Evolutionary conservation across 352 stramenopile genomes (phyloP), one percentile per base, ranked within the genome.

Genomic region (Phytophthora pseudosyringae): DNA sequence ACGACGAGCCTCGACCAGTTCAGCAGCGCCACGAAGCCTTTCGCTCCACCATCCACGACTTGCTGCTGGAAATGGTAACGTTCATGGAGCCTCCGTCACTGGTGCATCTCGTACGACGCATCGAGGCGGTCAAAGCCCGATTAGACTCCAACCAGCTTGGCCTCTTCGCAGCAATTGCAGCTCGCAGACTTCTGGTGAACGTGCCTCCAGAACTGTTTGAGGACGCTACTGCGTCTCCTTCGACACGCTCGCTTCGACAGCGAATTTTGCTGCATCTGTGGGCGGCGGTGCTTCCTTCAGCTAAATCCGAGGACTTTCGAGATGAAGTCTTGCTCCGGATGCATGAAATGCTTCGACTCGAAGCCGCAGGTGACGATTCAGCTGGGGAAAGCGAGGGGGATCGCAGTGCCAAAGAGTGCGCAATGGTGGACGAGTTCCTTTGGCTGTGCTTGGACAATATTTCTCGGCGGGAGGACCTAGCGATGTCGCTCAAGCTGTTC

Each of bases 1-100:
- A 49, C 8, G 21, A 56, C 4, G 46, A 70, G 3, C 40, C 43
- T 32, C 61, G 48, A 7, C 50, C 50, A 18, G 32, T 55, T 47
- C 65, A 80, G 31, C 67, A 80, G 12, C 73, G 69, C 1, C 80
- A 94, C 36, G 80, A 88, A 39, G 71, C 79, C 10, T 74, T 81
- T 12, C 60, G 76, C 6, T 50, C 73, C 1, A 61, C 71, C 5
- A 68, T 76, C 5, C 80, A 89, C 32, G 67, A 76, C 10, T 48
- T 94, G 28, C 38, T 91, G 32, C 31, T 89, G 16, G 83, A 91
- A 35, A 53, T 94, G 43, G 61, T 85, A 2, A 70, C 59, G 9
- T 90, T 88, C 63, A 35, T 89, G 29, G 61, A 88, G 26, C 50
- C 66, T 5, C 53, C 59, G 8, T 58, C 86, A 33, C 43, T 90